A percentile compares a stretch with the other conserved stretches of the same genome.
These are phyloP conservation scores for Kodamaea suecica DNA, from an alignment of 1,139 yeast genomes.

Conservation along the genomic window DNA sequence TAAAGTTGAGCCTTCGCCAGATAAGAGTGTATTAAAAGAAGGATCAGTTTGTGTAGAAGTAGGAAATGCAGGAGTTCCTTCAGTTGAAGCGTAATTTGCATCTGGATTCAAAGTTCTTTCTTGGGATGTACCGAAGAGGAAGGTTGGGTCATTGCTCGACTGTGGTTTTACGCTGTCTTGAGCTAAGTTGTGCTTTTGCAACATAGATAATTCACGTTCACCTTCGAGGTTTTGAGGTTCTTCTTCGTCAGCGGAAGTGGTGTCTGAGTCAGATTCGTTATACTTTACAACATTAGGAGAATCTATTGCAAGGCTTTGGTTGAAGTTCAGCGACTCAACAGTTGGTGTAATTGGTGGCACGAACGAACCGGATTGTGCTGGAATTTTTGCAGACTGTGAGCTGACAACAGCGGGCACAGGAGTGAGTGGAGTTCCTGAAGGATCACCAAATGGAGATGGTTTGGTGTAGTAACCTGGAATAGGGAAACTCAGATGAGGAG, in stretches of 20 bases:
- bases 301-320: constrained; percentile 4
- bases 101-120: constrained; percentile 3
- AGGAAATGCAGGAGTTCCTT: constrained; percentile 3
- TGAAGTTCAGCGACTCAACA: constrained; percentile 2
- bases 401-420: no score
- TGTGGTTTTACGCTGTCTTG: neutral
- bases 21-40: neutral
- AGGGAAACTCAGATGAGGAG: constrained; percentile 9
- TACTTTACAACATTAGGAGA: constrained; percentile 25
- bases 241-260: constrained; percentile 24
- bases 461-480: constrained; percentile 14
- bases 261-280: constrained; percentile 13
- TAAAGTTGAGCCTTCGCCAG: neutral
- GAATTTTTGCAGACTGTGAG: constrained; percentile 3
- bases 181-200: constrained; percentile 31
- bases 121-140: no score
- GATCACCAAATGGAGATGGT: constrained; percentile 6
- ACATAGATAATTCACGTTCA: constrained; percentile 29
- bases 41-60: neutral
- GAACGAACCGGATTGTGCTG: constrained; percentile 4
- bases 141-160: neutral
- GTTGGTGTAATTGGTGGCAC: constrained; percentile 4
- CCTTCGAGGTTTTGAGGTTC: constrained; percentile 18
- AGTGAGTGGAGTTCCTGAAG: neutral
- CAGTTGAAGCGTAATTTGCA: no score